Base-by-base conservation (phyloP, 192 early-diverging fungal species). In the Jimgerdemannia lactiflua region DNA sequence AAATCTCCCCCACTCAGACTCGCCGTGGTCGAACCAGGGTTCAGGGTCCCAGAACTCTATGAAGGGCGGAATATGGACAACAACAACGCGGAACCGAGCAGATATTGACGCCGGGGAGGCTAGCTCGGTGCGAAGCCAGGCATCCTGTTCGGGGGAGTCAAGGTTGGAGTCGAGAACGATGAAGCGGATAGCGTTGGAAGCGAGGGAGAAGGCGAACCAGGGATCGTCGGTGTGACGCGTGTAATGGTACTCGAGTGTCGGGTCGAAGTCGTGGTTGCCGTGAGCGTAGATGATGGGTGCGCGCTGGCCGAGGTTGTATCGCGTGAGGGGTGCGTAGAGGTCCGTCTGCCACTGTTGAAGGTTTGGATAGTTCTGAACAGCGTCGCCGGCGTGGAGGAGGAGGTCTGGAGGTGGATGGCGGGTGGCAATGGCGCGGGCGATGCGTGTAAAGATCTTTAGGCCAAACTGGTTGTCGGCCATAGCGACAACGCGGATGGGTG, bases 191-290 rank as follows among this genome's bases (percentile, higher is more conserved):
- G 73, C 71, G 3, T 71, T 74, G 0, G 86, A 84, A 18, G 89
- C 88, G 9, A 94, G 42, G 1, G 88, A 87, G 20, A 86, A 87
- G 39, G 87, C 79, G 67, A 83, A 85, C 88, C 89, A 89, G 42
- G 77, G 80, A 20, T 77, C 69, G 19, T 85, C 84, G 3, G 77
- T 29, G 66, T 87, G 82, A 3, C 79, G 78, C 19, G 92, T 94
- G 65, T 86, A 81, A 3, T 73, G 74, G 41, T 86, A 86, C n/a
- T 76, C 71, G 2, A 84, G 77, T 3, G 73, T 68, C 65, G 82
- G 81, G 79, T 94, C 92, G 70, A 86, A 87, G 69, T 94, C 92
- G 71, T 94, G 92, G 78, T 94, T 94, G 29, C 92, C 92, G 19
- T 91, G 92, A 9, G 87, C 88, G 82, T 91, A 92, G 65, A 92